Evolutionary conservation across 257 asterid genomes (phyloP), one percentile per base, ranked within the genome.

Genomic region (Fraxinus pennsylvanica): DNA sequence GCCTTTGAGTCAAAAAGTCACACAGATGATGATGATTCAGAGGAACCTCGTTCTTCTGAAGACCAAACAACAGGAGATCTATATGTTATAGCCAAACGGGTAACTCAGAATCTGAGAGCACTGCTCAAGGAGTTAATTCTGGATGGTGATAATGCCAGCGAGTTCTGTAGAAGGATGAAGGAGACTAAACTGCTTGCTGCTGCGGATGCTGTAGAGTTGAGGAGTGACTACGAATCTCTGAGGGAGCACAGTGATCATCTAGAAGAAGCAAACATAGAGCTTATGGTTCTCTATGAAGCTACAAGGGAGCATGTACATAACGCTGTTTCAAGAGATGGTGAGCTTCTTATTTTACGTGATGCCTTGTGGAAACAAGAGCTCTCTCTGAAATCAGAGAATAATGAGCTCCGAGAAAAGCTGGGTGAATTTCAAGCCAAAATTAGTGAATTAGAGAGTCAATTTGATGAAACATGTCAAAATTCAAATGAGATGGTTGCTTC

Each of bases 1-100:
- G 92, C 96, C 82, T 94, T 91, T 82, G 99, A 91, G 90, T 59
- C 92, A 54, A 91, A 89, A 78, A 76, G 52, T 74, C 83, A 84
- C 3, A 74, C 80, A 54, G 95, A 91, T 78, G 97, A 89, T 80
- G 78, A 81, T 74, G 93, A 89, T 43, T 30, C 81, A 61, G 91
- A 82, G 80, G 88, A 87, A 72, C 30, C 82, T 70, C 76, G 75
- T 73, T 43, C 83, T 12, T 63, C 86, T 41, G 97, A 75, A 76
- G 80, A 78, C 81, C 88, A 50, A 71, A 73, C 76, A 45, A 74
- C 84, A 75, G 89, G 63, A 54, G 94, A 86, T 83, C 84, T 86
- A 36, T 87, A 81, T 83, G 76, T 22, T 73, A 84, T 78, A 72
- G 80, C 88, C 75, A 87, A 87, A 85, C 80, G 70, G 85, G 86